phyloP scores from a whole-genome alignment of 371 early-diverging fungal species.

The Mortierella sp. region DNA sequence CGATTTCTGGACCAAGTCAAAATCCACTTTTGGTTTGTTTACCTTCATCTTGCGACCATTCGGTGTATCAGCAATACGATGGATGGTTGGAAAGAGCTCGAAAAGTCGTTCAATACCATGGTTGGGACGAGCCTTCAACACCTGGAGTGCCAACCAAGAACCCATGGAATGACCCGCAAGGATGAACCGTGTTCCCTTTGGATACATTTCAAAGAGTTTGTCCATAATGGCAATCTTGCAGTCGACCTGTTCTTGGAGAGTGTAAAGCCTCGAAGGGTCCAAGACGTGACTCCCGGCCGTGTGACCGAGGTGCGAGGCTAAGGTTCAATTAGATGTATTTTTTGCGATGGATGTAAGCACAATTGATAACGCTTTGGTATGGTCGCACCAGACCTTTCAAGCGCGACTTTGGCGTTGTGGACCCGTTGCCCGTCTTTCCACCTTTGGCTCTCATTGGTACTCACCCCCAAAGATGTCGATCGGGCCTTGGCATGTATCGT shows the following conservation, averaged over 20 bases:
- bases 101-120: slow-evolving; percentile 70
- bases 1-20: background rate
- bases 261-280: slow-evolving; percentile 46
- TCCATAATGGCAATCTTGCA: slow-evolving; percentile 75
- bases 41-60: slow-evolving; percentile 74
- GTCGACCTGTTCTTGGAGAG: slow-evolving; percentile 71
- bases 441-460: slow-evolving; percentile 1
- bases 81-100: slow-evolving; percentile 82
- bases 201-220: slow-evolving; percentile 57
- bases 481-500: slow-evolving; percentile 45
- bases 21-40: slow-evolving; percentile 5
- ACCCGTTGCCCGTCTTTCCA: background rate
- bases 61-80: slow-evolving; percentile 79
- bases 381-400: background rate
- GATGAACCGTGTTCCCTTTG: slow-evolving; percentile 62
- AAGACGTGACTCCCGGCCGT: slow-evolving; percentile 50
- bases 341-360: slow-evolving; percentile 8
- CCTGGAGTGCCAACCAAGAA: slow-evolving; percentile 61
- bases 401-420: too few species aligned
- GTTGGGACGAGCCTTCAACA: slow-evolving; percentile 68
- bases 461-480: slow-evolving; percentile 69
- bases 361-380: slow-evolving; percentile 1
- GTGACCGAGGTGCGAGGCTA: slow-evolving; percentile 71
- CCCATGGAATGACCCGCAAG: slow-evolving; percentile 80
- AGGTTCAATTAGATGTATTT: background rate